Evolutionary conservation across 306 rosid genomes (phyloP).

Genomic region (Quercus wislizeni): DNA sequence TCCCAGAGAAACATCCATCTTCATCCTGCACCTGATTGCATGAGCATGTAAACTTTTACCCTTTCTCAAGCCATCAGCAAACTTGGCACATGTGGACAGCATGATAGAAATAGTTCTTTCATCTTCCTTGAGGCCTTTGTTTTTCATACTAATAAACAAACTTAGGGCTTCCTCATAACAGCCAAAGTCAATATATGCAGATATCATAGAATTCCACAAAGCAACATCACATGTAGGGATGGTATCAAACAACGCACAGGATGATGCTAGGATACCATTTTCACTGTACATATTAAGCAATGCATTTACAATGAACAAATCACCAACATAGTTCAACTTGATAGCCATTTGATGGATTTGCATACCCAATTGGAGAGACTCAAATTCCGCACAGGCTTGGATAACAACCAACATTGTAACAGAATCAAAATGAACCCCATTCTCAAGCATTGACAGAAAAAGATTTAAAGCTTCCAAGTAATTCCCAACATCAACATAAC

Average conservation of each 20-base stretch:
- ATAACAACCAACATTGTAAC: slow-evolving; percentile 30
- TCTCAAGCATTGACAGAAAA: slow-evolving; percentile 28
- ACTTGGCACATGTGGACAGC: slow-evolving; percentile 23
- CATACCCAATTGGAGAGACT: slow-evolving; percentile 28
- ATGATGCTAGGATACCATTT: slow-evolving; percentile 24
- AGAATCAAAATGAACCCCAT: slow-evolving; percentile 34
- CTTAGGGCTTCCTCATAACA: slow-evolving; percentile 34
- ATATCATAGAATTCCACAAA: slow-evolving; percentile 54
- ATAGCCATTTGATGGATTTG: slow-evolving; percentile 48
- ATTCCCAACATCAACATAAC: slow-evolving; percentile 41
- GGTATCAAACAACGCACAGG: slow-evolving; percentile 25
- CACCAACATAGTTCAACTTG: slow-evolving; percentile 25
- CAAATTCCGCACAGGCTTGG: slow-evolving; percentile 42
- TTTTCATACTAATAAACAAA: slow-evolving; percentile 30
- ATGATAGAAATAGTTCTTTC: slow-evolving; percentile 34
- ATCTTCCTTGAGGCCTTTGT: slow-evolving; percentile 27
- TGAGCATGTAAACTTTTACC: slow-evolving; percentile 45
- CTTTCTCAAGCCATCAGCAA: slow-evolving; percentile 19
- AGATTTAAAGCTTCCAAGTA: slow-evolving; percentile 25
- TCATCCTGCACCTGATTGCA: slow-evolving; percentile 26
- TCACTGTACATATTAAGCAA: slow-evolving; percentile 40
- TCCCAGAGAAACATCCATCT: slow-evolving; percentile 34
- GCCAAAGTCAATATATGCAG: slow-evolving; percentile 21
- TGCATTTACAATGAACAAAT: slow-evolving; percentile 32
- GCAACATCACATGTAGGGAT: slow-evolving; percentile 33